These are phyloP conservation scores for Neurospora tetrasperma DNA, from an alignment of 495 filamentous ascomycete species.

Conservation along the genomic window DNA sequence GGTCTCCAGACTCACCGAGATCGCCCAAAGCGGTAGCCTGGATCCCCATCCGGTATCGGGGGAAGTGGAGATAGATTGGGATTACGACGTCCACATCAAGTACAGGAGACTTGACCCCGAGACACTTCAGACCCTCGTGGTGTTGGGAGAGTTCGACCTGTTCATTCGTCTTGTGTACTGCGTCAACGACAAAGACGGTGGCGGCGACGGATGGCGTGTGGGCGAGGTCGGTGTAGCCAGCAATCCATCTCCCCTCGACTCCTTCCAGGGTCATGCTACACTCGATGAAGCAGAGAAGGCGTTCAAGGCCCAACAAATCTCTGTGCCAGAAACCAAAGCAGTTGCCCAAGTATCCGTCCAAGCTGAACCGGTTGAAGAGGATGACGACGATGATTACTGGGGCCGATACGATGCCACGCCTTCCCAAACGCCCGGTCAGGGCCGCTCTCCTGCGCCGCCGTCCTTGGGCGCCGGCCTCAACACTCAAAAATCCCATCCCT, in stretches of 20 bases:
- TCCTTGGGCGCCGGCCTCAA: conserved; percentile 5
- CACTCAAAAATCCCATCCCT: conserved; percentile 19
- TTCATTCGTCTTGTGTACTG: conserved; percentile 43
- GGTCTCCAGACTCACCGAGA: conserved; percentile 53
- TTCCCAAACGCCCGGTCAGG: conserved; percentile 58
- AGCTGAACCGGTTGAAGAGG: conserved; percentile 37
- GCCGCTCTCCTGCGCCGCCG: conserved; percentile 48
- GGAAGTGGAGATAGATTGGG: conserved; percentile 68
- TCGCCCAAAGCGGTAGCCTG: conserved; percentile 57
- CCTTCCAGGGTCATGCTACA: conserved; percentile 29
- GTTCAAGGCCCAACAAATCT: conserved; percentile 24
- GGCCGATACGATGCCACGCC: conserved; percentile 84
- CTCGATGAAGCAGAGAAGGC: conserved; percentile 35
- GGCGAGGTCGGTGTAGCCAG: conserved; percentile 63
- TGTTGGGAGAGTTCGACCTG: conserved; percentile 44
- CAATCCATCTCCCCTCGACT: conserved; percentile 26
- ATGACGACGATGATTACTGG: conserved; percentile 92
- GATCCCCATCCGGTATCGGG: conserved; percentile 90
- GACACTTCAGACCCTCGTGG: conserved; percentile 64
- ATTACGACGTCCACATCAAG: conserved; percentile 48
- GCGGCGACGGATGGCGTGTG: conserved; percentile 69
- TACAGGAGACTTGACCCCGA: conserved; percentile 77
- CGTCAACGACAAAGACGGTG: conserved; percentile 51
- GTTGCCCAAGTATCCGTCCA: conserved; percentile 9
- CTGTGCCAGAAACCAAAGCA: conserved; percentile 4